Evolutionary conservation across 208 protist species (phyloP).

Genomic region (Naegleria lovaniensis): DNA sequence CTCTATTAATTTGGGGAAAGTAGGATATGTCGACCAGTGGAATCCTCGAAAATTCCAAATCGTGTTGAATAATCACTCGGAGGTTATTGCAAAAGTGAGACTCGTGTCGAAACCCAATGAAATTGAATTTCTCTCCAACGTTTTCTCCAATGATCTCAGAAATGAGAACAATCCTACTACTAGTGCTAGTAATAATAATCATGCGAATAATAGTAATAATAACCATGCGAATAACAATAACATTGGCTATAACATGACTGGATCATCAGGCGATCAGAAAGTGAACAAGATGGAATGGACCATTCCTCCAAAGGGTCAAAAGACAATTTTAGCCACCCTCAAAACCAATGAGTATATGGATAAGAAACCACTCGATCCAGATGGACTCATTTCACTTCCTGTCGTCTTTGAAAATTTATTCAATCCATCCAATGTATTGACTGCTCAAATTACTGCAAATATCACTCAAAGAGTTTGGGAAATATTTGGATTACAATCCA

Average conservation of each 20-base stretch:
- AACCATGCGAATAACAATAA: no score
- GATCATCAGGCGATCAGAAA: no score
- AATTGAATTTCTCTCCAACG: neutral
- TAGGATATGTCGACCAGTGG: constrained; percentile 11
- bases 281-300: neutral
- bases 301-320: neutral
- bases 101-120: neutral
- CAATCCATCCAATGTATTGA: neutral
- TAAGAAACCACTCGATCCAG: neutral
- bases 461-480: neutral
- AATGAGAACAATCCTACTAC: no score
- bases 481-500: neutral
- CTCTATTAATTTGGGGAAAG: neutral
- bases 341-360: neutral
- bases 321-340: neutral
- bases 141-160: no score
- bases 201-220: no score
- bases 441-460: neutral
- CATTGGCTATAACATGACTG: no score
- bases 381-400: neutral
- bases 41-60: neutral
- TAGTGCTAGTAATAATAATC: neutral
- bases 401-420: neutral
- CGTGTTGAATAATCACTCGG: neutral
- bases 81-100: neutral